Evolutionary conservation across 257 asterid genomes (phyloP), one percentile per base, ranked within the genome.

Genomic region (Solanum chiquidenum): DNA sequence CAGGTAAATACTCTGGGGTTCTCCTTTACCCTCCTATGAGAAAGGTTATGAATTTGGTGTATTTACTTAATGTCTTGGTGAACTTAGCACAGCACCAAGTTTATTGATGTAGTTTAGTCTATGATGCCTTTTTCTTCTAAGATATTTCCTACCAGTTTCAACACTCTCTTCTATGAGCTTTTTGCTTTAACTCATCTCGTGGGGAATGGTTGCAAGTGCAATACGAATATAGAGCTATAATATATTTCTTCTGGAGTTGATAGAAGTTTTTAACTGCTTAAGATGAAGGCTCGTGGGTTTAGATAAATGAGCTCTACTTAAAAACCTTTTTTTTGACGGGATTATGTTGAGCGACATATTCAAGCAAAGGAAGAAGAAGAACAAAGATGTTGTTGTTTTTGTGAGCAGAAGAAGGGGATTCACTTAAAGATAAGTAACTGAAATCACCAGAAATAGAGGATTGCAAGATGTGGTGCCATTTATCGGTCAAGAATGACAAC

Each of bases 1-100:
- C 99, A 97, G 98, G 99, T 95, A 89, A 49, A 52, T 42, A 29
- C 69, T 31, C 44, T 49, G 31, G 42, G 86, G 44, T 49, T 82
- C 85, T 46, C 85, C 27, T 80, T 44, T 76, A 76, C 60, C 40
- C 69, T 82, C 42, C 69, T 82, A 16, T 29, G 69, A 16, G 27
- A 29, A 80, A 46, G 42, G 27, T 14, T 27, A 44, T 79, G 69
- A 18, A 31, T 29, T 82, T 20, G 18, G 44, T 82, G 69, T 52
- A 49, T 82, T 49, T 49, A 52, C 44, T 49, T 49, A 49, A 49
- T 49, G 9, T 49, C n/a, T 82, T 82, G 86, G 86, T 82, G 42
- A 46, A 35, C 68, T 82, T 49, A 82, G 44, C 86, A 18, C 42
- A 82, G 20, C 11, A 31, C 23, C 66, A 18, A 29, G 44, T 82